These are phyloP conservation scores for Ceratocystis diversiconidia DNA, from an alignment of 2,329 filamentous ascomycete genomes.

Conservation along the genomic window DNA sequence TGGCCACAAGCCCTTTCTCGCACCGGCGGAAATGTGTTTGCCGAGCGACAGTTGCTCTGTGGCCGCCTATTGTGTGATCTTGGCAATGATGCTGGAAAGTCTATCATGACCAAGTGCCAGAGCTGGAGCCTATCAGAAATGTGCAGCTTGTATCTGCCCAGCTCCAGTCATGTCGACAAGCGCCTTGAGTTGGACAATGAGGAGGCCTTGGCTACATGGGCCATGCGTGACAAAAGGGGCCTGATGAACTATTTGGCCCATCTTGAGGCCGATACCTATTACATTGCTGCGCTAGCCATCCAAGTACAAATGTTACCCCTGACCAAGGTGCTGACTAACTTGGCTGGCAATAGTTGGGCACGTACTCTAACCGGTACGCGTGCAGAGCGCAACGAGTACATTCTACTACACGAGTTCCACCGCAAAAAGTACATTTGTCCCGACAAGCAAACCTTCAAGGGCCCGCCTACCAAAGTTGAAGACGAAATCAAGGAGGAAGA, in stretches of 20 bases:
- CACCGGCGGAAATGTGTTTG: constrained; percentile 78
- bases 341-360: constrained; percentile 97
- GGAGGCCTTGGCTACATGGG: constrained; percentile 73
- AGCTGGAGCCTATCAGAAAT: constrained; percentile 98
- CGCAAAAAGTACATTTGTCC: constrained; percentile 96
- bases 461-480: constrained; percentile 22
- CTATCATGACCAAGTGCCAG: constrained; percentile 90
- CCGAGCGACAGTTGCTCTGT: constrained; percentile 76
- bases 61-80: constrained; percentile 86
- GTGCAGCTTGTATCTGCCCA: constrained; percentile 76
- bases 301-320: constrained; percentile 83
- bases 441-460: constrained; percentile 76
- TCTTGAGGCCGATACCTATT: constrained; percentile 90
- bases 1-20: constrained; percentile 85
- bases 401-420: constrained; percentile 92
- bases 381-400: constrained; percentile 97
- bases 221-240: constrained; percentile 59
- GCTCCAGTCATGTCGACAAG: constrained; percentile 37
- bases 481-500: constrained; percentile 35
- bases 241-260: constrained; percentile 88
- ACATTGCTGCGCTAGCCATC: constrained; percentile 79
- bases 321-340: constrained; percentile 87
- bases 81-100: constrained; percentile 93
- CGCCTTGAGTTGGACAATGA: constrained; percentile 84
- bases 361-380: constrained; percentile 88